These are phyloP conservation scores for Rhazya stricta DNA, from an alignment of 257 asterid species.

Conservation along the genomic window DNA sequence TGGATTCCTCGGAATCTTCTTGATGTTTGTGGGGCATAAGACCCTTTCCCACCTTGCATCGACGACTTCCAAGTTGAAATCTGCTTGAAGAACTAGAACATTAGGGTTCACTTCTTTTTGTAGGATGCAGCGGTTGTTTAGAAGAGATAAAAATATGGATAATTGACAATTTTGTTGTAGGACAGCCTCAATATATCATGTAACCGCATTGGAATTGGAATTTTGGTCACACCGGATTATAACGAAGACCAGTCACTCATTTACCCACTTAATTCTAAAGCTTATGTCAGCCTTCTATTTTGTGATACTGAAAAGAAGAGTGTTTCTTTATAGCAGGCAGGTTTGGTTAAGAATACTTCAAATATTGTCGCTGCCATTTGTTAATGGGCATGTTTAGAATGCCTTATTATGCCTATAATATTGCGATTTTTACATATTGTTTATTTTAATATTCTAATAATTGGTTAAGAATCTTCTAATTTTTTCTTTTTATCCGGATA, in stretches of 20 bases:
- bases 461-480: no score
- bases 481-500: no score
- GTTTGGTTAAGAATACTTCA: no score
- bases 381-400: no score
- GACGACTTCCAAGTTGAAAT: constrained; percentile 73
- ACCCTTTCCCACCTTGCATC: constrained; percentile 89
- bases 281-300: background rate
- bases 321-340: no score
- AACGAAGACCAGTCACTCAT: background rate
- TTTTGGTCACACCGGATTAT: constrained; percentile 13
- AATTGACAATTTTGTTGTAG: constrained; percentile 26
- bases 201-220: constrained; percentile 17
- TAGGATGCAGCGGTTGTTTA: constrained; percentile 20
- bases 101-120: constrained; percentile 1
- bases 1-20: constrained; percentile 75
- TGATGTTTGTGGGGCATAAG: constrained; percentile 84
- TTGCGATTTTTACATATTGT: no score
- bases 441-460: no score
- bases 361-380: no score
- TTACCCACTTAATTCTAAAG: background rate
- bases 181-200: constrained; percentile 20
- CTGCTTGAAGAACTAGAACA: constrained; percentile 39
- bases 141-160: constrained; percentile 15
- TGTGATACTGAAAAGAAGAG: no score
- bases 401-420: no score